Base-by-base conservation (phyloP, 2,329 filamentous ascomycete species). In the Claviceps digitariae region DNA sequence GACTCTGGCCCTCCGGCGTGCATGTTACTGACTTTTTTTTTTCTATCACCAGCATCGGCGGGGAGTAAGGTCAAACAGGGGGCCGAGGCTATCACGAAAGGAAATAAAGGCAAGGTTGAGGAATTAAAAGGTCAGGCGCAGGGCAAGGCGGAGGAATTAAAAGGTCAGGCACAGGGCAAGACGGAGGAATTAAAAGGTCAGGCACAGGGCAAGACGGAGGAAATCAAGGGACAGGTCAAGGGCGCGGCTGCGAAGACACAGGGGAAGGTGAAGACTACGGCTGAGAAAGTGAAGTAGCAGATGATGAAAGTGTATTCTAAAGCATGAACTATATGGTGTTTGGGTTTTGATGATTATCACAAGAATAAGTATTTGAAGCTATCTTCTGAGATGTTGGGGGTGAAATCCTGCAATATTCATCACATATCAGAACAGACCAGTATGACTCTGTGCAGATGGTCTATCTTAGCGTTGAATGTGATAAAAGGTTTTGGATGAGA, bases 21-120 rank as follows among this genome's bases (percentile, higher is more conserved):
- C 17, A 25, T 29, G 15, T 29, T 15, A n/a, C 44, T 46, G 44
- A 46, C 25, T 9, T 46, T 29, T n/a, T 4, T 45, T n/a, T n/a
- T 3, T 27, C 0, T n/a, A 0, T 15, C n/a, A 48, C n/a, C 48
- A 74, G 71, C 68, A 46, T 63, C 62, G 23, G 67, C 69, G 40
- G 64, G 70, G 10, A 62, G 68, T 55, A 81, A 81, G 62, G 68
- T 73, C 51, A 79, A 79, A 64, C 67, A 75, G 23, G 58, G 38
- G 10, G 45, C 49, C 38, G 54, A 56, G 15, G 25, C 68, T 27
- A 64, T 67, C 12, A 59, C 68, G 5, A 63, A 74, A 2, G 64
- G 64, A n/a, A 62, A 56, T 2, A 64, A 65, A 13, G 70, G 66
- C 51, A 62, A 66, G 55, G 65, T 67, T 17, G 60, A 68, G 58